Conservation (phyloP, 805 yeast species). For the Wickerhamomyces canadensis region DNA sequence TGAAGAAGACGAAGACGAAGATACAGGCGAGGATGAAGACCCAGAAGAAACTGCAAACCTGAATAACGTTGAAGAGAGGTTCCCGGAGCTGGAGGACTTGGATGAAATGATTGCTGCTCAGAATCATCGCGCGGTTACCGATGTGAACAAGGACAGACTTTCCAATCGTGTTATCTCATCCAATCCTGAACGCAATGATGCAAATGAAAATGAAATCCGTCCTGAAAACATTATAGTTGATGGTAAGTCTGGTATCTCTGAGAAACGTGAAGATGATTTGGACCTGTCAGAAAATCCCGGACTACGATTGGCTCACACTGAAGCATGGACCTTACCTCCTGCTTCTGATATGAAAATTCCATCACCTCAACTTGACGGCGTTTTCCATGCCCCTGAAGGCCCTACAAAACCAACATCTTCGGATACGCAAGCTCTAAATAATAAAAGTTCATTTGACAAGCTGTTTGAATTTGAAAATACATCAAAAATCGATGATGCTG, state of each 20-base stretch:
- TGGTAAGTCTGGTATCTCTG: no score
- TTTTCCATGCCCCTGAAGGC: conserved; percentile 13
- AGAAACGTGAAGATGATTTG: no score
- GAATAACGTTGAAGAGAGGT: conserved; percentile 44
- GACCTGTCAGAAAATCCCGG: no score
- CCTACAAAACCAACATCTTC: no score
- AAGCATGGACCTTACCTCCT: conserved; percentile 17
- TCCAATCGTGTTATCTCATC: no score
- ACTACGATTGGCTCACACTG: conserved; percentile 15
- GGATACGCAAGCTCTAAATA: background rate
- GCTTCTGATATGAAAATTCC: background rate
- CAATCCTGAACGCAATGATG: background rate
- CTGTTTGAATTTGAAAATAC: conserved; percentile 16
- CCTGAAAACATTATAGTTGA: no score
- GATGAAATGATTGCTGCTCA: conserved; percentile 8
- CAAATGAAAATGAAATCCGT: no score
- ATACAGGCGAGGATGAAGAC: background rate
- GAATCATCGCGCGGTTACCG: conserved; percentile 10
- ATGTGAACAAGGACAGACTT: no score
- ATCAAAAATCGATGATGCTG: no score
- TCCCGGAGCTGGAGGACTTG: conserved; percentile 41
- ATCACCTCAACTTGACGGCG: conserved; percentile 18
- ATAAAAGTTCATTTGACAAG: conserved; percentile 15
- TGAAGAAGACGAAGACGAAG: conserved; percentile 2
- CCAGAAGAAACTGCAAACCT: conserved; percentile 27